Evolutionary conservation across 768 basidiomycete genomes (phyloP).

Genomic region (Nidula microcarpa): DNA sequence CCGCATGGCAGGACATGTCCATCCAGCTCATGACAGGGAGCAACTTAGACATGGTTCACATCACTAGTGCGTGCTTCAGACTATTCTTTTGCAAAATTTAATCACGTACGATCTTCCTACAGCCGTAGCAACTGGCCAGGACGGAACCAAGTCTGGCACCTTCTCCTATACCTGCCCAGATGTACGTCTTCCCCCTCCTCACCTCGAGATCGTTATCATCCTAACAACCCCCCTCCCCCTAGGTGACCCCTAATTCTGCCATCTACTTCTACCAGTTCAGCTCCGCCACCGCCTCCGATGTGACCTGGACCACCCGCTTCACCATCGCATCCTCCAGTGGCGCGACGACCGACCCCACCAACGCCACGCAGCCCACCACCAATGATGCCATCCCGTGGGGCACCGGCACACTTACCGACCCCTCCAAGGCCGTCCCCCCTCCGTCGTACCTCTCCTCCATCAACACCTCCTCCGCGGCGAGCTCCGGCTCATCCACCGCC

Average conservation of each 20-base stretch:
- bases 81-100: neutral
- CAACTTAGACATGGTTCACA: constrained; percentile 64
- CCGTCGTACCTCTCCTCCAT: constrained; percentile 17
- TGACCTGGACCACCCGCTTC: constrained; percentile 76
- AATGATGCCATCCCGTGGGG: constrained; percentile 65
- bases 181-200: constrained; percentile 31
- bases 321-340: constrained; percentile 56
- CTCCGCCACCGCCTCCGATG: constrained; percentile 30
- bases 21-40: constrained; percentile 81
- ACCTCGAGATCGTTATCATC: neutral
- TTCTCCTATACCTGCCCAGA: constrained; percentile 65
- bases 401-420: constrained; percentile 49
- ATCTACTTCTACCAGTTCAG: constrained; percentile 85
- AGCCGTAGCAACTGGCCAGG: constrained; percentile 62
- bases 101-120: constrained; percentile 2
- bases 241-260: constrained; percentile 62
- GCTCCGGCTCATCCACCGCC: neutral
- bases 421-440: constrained; percentile 33
- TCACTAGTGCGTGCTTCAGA: constrained; percentile 51
- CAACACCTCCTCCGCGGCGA: neutral
- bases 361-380: constrained; percentile 50
- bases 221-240: neutral
- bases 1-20: constrained; percentile 65
- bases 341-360: constrained; percentile 40
- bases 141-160: constrained; percentile 54